Evolutionary conservation across 805 yeast species (phyloP), one percentile per base, ranked within the genome.

Genomic region (Candida pseudofarinosa): DNA sequence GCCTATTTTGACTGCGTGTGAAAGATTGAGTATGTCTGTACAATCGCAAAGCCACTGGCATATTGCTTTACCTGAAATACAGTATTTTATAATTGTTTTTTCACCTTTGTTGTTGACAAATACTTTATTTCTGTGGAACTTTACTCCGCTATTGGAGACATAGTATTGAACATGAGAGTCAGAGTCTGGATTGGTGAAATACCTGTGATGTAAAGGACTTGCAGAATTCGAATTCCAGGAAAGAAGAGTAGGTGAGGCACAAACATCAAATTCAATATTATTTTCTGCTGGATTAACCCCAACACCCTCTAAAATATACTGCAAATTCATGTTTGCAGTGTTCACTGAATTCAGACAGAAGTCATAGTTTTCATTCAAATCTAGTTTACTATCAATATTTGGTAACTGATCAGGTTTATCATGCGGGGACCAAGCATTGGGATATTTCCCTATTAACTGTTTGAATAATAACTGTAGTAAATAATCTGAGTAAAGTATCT

Each of bases 41-140:
- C 97, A 89, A 49, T 91, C 98, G 79, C 84, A 73, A 4, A 91
- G 55, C 96, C 96, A 91, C 55, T 89, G 97, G 62, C 81, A 75
- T 0, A 84, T 67, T 0, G 93, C 84, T 52, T 85, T 85, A 0
- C 97, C 95, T 1, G 85, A 74, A 47, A 87, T 73, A 41, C 80
- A 74, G 51, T 71, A 73, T n/a, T 70, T 63, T 2, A 73, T 54
- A 1, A 23, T 47, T 1, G 52, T 44, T 1, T 54, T 53, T 19
- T 53, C 42, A 20, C 42, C 50, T 10, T 43, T 35, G 2, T 48
- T 38, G 3, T 49, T 43, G 8, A 60, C 62, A 45, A 74, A 71
- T 4, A 53, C 50, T 43, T 70, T 71, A 37, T 74, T 56, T 35
- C 68, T 57, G 49, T 77, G 78, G 3, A 86, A 53, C 15, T 96